Percentiles rank a stretch among this genome's conserved stretches.
These are phyloP conservation scores for Aureobasidium mangrovei DNA, from an alignment of 2,329 filamentous ascomycete genomes.

Conservation along the genomic window DNA sequence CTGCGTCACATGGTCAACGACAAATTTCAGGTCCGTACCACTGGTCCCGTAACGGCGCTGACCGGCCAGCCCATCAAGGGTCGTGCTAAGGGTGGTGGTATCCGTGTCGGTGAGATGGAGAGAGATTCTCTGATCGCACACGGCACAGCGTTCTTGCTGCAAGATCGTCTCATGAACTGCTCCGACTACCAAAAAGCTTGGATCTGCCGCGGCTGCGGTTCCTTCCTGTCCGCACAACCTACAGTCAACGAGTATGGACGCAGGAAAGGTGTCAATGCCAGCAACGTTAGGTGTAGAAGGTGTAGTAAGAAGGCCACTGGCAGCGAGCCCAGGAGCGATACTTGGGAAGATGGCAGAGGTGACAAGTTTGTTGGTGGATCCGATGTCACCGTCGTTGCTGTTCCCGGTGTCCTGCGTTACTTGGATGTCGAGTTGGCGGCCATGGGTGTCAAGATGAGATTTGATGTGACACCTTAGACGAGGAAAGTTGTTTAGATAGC, in stretches of 20 bases:
- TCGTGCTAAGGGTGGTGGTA: slow-evolving; percentile 91
- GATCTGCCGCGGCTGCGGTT: slow-evolving; percentile 83
- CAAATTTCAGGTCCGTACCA: slow-evolving; percentile 96
- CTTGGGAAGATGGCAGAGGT: slow-evolving; percentile 87
- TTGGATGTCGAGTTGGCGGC: slow-evolving; percentile 90
- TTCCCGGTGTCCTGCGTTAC: slow-evolving; percentile 87
- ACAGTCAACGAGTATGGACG: slow-evolving; percentile 46
- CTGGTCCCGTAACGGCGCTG: slow-evolving; percentile 78
- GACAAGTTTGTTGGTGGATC: slow-evolving; percentile 79
- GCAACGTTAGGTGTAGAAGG: slow-evolving; percentile 27
- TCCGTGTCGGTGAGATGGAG: slow-evolving; percentile 99
- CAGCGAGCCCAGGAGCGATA: slow-evolving; percentile 41
- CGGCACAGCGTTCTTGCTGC: slow-evolving; percentile 86
- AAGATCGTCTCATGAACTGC: slow-evolving; percentile 94
- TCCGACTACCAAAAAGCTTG: slow-evolving; percentile 85
- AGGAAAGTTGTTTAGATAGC: background rate
- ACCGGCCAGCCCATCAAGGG: slow-evolving; percentile 97
- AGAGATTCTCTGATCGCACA: slow-evolving; percentile 90
- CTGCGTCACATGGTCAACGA: slow-evolving; percentile 99
- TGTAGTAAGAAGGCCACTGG: slow-evolving; percentile 27
- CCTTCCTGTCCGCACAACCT: slow-evolving; percentile 80
- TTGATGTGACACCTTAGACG: slow-evolving; percentile 55
- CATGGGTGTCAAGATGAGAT: slow-evolving; percentile 95
- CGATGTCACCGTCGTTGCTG: slow-evolving; percentile 81
- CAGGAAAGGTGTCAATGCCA: slow-evolving; percentile 21